These are phyloP conservation scores for Hypoxylon sp. DNA, from an alignment of 2,329 filamentous ascomycete species.

Conservation along the genomic window DNA sequence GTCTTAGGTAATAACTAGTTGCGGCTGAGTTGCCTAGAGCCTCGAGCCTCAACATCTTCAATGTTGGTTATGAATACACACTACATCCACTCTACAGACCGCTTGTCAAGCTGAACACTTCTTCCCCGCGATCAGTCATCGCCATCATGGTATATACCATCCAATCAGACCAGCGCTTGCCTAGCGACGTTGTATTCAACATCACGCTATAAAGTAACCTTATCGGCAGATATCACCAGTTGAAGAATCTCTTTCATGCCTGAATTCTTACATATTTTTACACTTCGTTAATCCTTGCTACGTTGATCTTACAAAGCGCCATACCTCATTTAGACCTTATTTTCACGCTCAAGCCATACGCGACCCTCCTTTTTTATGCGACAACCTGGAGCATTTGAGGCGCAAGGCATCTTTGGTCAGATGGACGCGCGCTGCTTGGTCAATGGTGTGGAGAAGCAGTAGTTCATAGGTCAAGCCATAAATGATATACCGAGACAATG, in stretches of 20 bases:
- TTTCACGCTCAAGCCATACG: slow-evolving; percentile 11
- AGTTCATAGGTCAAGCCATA: neutral
- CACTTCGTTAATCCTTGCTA: slow-evolving; percentile 5
- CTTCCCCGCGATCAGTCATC: slow-evolving; percentile 2
- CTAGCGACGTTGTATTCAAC: slow-evolving; percentile 10
- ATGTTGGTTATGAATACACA: neutral
- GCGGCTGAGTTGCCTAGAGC: slow-evolving; percentile 17
- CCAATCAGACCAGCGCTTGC: slow-evolving; percentile 8
- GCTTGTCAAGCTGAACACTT: slow-evolving; percentile 2
- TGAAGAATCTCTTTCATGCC: neutral
- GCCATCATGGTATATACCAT: slow-evolving; percentile 1
- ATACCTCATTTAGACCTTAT: slow-evolving; percentile 7
- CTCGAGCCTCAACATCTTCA: slow-evolving; percentile 24
- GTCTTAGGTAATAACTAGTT: slow-evolving; percentile 25
- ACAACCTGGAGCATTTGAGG: neutral
- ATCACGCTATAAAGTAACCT: slow-evolving; percentile 4
- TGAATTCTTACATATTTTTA: neutral
- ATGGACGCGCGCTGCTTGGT: neutral
- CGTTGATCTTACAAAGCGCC: slow-evolving; percentile 7
- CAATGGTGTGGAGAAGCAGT: neutral
- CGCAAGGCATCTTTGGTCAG: slow-evolving; percentile 13
- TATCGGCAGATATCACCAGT: slow-evolving; percentile 7
- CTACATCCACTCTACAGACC: slow-evolving; percentile 8
- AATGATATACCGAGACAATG: neutral
- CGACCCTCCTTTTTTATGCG: slow-evolving; percentile 2